A percentile compares a stretch with the other conserved stretches of the same genome.
Evolutionary conservation across 495 filamentous ascomycete genomes (phyloP).

Genomic region (Hypomontagnella submonticulosa): DNA sequence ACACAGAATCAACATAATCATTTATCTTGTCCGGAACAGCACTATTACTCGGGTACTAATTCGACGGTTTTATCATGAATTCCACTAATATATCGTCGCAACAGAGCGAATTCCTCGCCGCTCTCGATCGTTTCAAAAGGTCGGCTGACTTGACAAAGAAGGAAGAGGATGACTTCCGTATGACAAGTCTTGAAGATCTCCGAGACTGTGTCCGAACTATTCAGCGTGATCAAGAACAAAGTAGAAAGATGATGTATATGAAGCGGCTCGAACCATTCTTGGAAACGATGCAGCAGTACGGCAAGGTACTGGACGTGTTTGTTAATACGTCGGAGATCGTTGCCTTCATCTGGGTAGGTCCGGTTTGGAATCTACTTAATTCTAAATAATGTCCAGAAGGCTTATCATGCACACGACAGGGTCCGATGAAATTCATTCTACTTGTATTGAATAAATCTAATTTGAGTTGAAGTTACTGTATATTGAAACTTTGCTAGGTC

Average conservation of each 20-base stretch:
- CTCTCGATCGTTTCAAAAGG: conserved; percentile 6
- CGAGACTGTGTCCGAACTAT: conserved; percentile 38
- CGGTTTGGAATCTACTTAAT: no score
- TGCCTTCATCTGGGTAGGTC: conserved; percentile 50
- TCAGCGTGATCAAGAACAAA: conserved; percentile 37
- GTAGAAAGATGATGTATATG: conserved; percentile 42
- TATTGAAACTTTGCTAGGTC: neutral
- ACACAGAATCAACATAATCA: no score
- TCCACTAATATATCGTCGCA: neutral
- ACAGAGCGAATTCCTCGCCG: conserved; percentile 11
- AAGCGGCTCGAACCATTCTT: conserved; percentile 47
- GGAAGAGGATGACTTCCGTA: conserved; percentile 41
- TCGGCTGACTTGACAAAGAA: neutral
- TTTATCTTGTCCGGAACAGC: no score
- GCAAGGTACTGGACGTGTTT: conserved; percentile 52
- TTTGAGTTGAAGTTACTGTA: neutral
- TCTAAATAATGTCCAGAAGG: neutral
- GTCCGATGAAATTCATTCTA: conserved; percentile 22
- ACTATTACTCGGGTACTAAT: no score
- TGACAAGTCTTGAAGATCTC: conserved; percentile 39
- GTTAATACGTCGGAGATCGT: conserved; percentile 45
- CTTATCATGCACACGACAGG: conserved; percentile 1
- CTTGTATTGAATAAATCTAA: neutral
- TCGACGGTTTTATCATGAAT: neutral
- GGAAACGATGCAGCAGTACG: conserved; percentile 49